Percentiles rank a stretch among this genome's conserved stretches.
These are phyloP conservation scores for Cordyceps javanica DNA, from an alignment of 2,329 filamentous ascomycete species.

Conservation along the genomic window DNA sequence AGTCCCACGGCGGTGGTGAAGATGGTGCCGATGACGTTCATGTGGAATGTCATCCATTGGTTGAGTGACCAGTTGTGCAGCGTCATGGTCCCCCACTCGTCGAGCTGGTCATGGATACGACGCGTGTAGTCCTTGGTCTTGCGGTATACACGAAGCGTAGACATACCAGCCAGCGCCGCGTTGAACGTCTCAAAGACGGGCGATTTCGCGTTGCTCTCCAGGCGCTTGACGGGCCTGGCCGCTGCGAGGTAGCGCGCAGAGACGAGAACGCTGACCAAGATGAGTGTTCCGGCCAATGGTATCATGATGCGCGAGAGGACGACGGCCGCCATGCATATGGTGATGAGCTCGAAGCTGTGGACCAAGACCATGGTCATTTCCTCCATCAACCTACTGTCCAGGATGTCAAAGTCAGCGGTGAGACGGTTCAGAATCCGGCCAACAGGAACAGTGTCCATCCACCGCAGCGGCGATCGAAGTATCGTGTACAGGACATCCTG, in stretches of 20 bases:
- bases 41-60: conserved; percentile 69
- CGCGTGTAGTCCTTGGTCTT: conserved; percentile 61
- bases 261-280: conserved; percentile 50
- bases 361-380: conserved; percentile 55
- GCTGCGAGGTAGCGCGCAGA: conserved; percentile 58
- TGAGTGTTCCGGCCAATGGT: conserved; percentile 50
- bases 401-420: conserved; percentile 67
- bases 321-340: conserved; percentile 60
- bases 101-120: conserved; percentile 64
- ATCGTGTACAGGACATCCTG: conserved; percentile 59
- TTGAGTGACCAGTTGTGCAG: conserved; percentile 68
- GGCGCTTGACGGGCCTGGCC: conserved; percentile 67
- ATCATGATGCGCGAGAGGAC: conserved; percentile 56
- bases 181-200: conserved; percentile 77
- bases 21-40: conserved; percentile 62
- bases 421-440: conserved; percentile 74
- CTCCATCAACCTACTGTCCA: conserved; percentile 61
- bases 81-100: conserved; percentile 58
- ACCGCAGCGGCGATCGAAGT: conserved; percentile 66
- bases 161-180: conserved; percentile 64
- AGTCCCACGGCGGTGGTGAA: conserved; percentile 61
- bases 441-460: conserved; percentile 73
- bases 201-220: conserved; percentile 70
- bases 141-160: conserved; percentile 69
- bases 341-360: conserved; percentile 54